phyloP scores from a whole-genome alignment of 169 alveolate genomes.

The Cryptosporidium tyzzeri region DNA sequence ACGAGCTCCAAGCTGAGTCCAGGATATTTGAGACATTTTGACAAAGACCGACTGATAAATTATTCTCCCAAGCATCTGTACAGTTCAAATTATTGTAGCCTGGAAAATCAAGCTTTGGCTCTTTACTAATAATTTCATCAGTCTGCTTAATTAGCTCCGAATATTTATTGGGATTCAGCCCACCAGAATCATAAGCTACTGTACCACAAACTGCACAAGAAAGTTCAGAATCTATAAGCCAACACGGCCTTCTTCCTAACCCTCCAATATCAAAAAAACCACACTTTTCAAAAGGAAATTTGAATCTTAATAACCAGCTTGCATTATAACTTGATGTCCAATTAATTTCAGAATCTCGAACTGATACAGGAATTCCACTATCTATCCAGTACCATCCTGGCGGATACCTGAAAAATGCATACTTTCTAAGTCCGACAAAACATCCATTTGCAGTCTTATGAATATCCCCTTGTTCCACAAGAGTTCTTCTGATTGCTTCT shows the following conservation, averaged over 20 bases:
- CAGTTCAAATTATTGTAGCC: constrained; percentile 46
- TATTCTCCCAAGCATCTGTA: constrained; percentile 39
- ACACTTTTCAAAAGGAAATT: constrained; percentile 71
- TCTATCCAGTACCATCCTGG: constrained; percentile 77
- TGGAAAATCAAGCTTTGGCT: constrained; percentile 61
- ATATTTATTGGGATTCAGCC: constrained; percentile 42
- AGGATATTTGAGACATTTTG: constrained; percentile 63
- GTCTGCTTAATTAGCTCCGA: constrained; percentile 47
- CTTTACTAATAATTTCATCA: constrained; percentile 70
- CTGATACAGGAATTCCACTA: constrained; percentile 28
- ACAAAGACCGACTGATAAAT: constrained; percentile 30
- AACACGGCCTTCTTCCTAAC: constrained; percentile 71
- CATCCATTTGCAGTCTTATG: constrained; percentile 57
- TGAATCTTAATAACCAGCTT: constrained; percentile 62
- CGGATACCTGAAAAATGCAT: constrained; percentile 70
- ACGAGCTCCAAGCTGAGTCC: constrained; percentile 51
- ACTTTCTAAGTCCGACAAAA: constrained; percentile 70
- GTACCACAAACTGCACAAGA: constrained; percentile 74
- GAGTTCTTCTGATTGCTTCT: constrained; percentile 44
- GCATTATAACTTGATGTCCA: constrained; percentile 71
- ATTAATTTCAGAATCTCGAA: constrained; percentile 39
- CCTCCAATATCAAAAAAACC: constrained; percentile 70
- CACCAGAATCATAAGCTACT: constrained; percentile 75
- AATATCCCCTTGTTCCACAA: background rate
- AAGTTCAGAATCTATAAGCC: constrained; percentile 75